These are phyloP conservation scores for Cystofilobasidium capitatum DNA, from an alignment of 768 basidiomycete species.

Conservation along the genomic window DNA sequence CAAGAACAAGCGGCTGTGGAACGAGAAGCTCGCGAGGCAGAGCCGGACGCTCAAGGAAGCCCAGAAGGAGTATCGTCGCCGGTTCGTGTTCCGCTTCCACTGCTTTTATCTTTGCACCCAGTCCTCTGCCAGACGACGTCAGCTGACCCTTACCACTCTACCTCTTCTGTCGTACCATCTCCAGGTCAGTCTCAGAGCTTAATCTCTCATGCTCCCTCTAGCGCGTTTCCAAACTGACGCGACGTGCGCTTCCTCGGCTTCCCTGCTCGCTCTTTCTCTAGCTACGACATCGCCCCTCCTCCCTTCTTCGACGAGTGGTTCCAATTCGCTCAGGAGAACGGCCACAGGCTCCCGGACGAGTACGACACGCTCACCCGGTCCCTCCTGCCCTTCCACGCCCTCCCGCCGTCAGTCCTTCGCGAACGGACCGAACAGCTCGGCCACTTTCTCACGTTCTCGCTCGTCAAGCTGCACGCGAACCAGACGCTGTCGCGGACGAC, in stretches of 20 bases:
- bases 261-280: too few relatives aligned
- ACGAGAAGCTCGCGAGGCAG: constrained; percentile 57
- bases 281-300: not conserved
- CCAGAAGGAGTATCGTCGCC: constrained; percentile 56
- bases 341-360: not conserved
- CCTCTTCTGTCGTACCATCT: too few relatives aligned
- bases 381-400: not conserved
- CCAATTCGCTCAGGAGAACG: not conserved
- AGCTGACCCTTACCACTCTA: too few relatives aligned
- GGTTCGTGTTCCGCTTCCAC: not conserved
- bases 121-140: too few relatives aligned
- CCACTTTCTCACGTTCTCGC: not conserved
- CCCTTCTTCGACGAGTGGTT: not conserved
- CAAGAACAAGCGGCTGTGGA: constrained; percentile 63
- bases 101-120: too few relatives aligned
- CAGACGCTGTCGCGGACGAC: not conserved
- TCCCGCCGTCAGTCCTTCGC: not conserved
- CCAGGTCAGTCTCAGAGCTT: too few relatives aligned
- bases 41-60: constrained; percentile 69
- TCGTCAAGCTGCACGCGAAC: not conserved
- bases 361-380: not conserved
- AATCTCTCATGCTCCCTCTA: too few relatives aligned
- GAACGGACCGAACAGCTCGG: not conserved
- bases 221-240: not conserved
- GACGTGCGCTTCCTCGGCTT: not conserved